phyloP scores from a whole-genome alignment of 495 filamentous ascomycete genomes.

The Podospora didyma region DNA sequence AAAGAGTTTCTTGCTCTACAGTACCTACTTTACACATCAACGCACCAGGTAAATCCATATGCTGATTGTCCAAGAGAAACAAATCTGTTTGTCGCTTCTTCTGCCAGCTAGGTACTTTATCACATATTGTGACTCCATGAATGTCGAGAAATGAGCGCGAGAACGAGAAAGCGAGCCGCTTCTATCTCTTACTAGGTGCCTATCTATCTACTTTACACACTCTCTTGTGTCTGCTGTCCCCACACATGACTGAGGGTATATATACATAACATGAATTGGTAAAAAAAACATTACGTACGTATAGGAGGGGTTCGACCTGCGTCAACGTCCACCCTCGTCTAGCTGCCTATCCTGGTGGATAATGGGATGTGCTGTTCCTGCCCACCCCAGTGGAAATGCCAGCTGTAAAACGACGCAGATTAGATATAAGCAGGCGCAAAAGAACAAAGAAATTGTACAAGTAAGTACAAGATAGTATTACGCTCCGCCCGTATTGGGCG shows the following conservation, averaged over 20 bases:
- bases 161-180: no score
- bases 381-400: background rate
- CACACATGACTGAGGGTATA: background rate
- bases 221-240: background rate
- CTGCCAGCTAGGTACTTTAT: no score
- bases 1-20: no score
- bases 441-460: background rate
- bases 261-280: background rate
- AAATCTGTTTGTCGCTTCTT: no score
- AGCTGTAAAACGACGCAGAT: background rate
- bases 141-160: no score
- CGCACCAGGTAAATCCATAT: no score
- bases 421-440: background rate
- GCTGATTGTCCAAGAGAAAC: no score
- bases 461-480: background rate
- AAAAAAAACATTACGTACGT: background rate
- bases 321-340: background rate
- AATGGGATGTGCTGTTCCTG: background rate
- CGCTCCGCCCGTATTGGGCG: background rate
- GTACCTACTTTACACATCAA: no score
- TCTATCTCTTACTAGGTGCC: no score
- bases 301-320: background rate
- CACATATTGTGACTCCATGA: no score
- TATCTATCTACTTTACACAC: no score
- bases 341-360: background rate